phyloP scores from a whole-genome alignment of 306 rosid genomes.

The Dalbergia cochinchinensis region DNA sequence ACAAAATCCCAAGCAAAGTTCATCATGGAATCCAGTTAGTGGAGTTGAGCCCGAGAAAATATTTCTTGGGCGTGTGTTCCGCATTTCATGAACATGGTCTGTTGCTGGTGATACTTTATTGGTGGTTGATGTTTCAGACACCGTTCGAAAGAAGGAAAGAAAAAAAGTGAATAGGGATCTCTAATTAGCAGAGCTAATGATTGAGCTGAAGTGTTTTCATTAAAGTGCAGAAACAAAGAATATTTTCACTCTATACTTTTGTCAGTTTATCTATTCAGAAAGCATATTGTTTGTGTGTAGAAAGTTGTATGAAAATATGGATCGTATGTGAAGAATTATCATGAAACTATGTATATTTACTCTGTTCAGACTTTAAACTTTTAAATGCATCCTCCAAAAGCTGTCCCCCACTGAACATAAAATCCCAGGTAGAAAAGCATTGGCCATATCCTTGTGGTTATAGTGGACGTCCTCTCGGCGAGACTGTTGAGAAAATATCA shows the following conservation, averaged over 20 bases:
- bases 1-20: slow-evolving; percentile 20
- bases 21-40: slow-evolving; percentile 22
- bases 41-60: slow-evolving; percentile 20
- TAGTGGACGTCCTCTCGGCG: neutral
- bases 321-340: neutral
- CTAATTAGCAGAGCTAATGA: slow-evolving; percentile 11
- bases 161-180: neutral
- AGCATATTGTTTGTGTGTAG: neutral
- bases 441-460: neutral
- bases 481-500: neutral
- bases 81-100: slow-evolving; percentile 39
- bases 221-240: neutral
- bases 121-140: neutral
- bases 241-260: neutral
- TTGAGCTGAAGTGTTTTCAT: slow-evolving; percentile 5
- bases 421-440: neutral
- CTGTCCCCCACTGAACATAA: neutral
- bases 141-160: neutral
- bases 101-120: slow-evolving; percentile 6
- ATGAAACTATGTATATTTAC: neutral
- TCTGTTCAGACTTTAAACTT: neutral
- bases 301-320: neutral
- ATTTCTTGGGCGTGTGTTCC: slow-evolving; percentile 37
- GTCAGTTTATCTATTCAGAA: slow-evolving; percentile 6
- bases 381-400: neutral